phyloP scores from a whole-genome alignment of 2,329 filamentous ascomycete genomes.

The Delphinella strobiligena region DNA sequence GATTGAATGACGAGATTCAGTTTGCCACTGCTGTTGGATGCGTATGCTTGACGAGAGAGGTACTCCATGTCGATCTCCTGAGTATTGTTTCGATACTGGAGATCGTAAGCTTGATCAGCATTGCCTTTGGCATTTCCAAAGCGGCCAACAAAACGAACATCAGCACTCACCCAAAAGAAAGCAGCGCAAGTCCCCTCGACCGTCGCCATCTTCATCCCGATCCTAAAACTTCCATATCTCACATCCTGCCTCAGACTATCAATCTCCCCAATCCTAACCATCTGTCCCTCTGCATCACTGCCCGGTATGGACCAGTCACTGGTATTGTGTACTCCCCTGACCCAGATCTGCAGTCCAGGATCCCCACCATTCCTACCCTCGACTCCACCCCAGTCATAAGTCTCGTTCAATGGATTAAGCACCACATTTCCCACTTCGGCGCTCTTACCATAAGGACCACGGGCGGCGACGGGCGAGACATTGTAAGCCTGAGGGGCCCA shows the following conservation, averaged over 20 bases:
- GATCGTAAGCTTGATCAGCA: neutral
- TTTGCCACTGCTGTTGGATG: constrained; percentile 28
- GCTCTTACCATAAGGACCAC: constrained; percentile 55
- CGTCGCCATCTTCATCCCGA: constrained; percentile 51
- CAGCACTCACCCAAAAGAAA: constrained; percentile 60
- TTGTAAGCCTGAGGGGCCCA: constrained; percentile 61
- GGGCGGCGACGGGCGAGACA: constrained; percentile 42
- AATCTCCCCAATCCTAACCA: constrained; percentile 53
- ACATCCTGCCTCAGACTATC: constrained; percentile 50
- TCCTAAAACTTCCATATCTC: constrained; percentile 58
- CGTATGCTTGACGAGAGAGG: constrained; percentile 47
- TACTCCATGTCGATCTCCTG: constrained; percentile 77
- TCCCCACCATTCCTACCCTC: constrained; percentile 33
- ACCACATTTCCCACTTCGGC: constrained; percentile 47
- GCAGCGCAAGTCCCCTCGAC: constrained; percentile 59
- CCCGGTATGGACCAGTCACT: neutral
- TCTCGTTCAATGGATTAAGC: constrained; percentile 36
- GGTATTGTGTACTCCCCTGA: constrained; percentile 26
- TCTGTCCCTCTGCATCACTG: constrained; percentile 24
- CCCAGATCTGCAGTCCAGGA: constrained; percentile 46
- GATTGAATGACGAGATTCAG: constrained; percentile 70
- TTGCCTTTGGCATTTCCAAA: neutral
- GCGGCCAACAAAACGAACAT: too few relatives aligned
- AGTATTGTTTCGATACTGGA: constrained; percentile 63
- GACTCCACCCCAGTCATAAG: constrained; percentile 31